Conservation (phyloP, 805 yeast species). For the Candida fluviatilis region DNA sequence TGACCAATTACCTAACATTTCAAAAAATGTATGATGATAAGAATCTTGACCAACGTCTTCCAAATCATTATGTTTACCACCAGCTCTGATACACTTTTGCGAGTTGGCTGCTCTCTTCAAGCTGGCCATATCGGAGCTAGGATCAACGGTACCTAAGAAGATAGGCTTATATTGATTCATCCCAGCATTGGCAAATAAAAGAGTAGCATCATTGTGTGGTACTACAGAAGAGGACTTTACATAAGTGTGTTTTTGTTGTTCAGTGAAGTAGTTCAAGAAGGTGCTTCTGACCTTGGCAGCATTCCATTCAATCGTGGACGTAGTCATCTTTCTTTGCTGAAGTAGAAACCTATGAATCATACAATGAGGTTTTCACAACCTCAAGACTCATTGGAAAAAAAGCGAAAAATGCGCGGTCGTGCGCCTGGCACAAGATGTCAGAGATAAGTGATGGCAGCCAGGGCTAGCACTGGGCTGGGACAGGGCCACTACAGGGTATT, state of each 20-base stretch:
- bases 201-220: conserved; percentile 97
- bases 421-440: background rate
- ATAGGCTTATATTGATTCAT: conserved; percentile 99
- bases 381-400: background rate
- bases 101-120: conserved; percentile 91
- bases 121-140: conserved; percentile 78
- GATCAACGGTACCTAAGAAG: conserved; percentile 95
- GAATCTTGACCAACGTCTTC: conserved; percentile 98
- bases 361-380: background rate
- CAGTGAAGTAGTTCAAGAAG: conserved; percentile 75
- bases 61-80: conserved; percentile 97
- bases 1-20: conserved; percentile 99
- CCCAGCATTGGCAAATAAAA: conserved; percentile 96
- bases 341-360: conserved; percentile 6
- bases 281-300: conserved; percentile 70
- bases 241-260: conserved; percentile 62
- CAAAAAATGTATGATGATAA: conserved; percentile 97
- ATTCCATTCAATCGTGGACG: conserved; percentile 30
- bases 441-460: no score
- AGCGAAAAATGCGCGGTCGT: background rate
- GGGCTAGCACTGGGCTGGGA: no score
- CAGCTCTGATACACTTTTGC: conserved; percentile 98
- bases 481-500: no score
- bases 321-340: conserved; percentile 8
- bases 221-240: conserved; percentile 93